Percentiles rank a stretch among this genome's conserved stretches.
These are phyloP conservation scores for Aspergillus brunneoviolaceus DNA, from an alignment of 2,329 filamentous ascomycete species.

Conservation along the genomic window DNA sequence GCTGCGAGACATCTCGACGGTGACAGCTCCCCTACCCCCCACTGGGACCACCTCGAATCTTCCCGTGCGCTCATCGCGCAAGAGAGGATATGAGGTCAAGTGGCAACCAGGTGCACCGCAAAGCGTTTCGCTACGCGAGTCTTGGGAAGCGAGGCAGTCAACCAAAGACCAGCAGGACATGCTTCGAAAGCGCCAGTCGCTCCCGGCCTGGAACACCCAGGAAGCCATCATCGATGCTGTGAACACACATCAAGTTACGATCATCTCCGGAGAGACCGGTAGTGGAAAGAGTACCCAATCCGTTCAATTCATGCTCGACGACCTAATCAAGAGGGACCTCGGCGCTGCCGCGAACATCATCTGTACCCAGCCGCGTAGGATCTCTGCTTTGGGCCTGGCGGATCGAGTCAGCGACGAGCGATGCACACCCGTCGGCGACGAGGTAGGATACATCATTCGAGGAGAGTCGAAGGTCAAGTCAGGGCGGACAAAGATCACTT, in stretches of 20 bases:
- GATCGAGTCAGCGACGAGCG: constrained; percentile 93
- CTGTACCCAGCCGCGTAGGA: constrained; percentile 91
- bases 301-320: constrained; percentile 92
- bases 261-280: constrained; percentile 95
- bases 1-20: constrained; percentile 79
- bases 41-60: constrained; percentile 21
- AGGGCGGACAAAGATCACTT: constrained; percentile 81
- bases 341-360: constrained; percentile 84
- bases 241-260: constrained; percentile 77
- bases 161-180: constrained; percentile 69
- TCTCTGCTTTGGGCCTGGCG: constrained; percentile 88
- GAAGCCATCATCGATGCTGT: constrained; percentile 76
- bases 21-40: constrained; percentile 55
- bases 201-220: constrained; percentile 86
- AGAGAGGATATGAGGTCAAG: constrained; percentile 59
- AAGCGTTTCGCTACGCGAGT: constrained; percentile 59
- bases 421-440: constrained; percentile 75
- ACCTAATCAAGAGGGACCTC: constrained; percentile 73
- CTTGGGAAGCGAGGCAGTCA: constrained; percentile 69
- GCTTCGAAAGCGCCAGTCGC: constrained; percentile 66
- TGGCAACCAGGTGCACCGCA: constrained; percentile 60
- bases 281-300: constrained; percentile 97
- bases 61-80: constrained; percentile 31
- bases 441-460: constrained; percentile 88
- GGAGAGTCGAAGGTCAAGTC: constrained; percentile 77